Evolutionary conservation across 2,329 filamentous ascomycete genomes (phyloP).

Genomic region (Fusarium illudens): DNA sequence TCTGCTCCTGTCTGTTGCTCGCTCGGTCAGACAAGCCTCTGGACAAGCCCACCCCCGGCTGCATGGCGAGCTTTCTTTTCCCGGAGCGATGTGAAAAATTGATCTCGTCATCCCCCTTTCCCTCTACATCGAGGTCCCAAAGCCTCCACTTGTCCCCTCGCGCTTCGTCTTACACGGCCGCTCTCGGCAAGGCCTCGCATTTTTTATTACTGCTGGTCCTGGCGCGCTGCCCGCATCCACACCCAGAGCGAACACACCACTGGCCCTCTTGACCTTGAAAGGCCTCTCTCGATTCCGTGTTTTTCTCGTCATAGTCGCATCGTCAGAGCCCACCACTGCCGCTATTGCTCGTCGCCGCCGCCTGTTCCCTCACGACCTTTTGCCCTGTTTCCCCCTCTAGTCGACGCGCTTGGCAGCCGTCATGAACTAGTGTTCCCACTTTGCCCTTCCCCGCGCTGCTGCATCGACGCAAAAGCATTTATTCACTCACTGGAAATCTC

Average conservation of each 20-base stretch:
- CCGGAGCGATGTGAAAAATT: constrained; percentile 38
- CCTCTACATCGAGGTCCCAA: constrained; percentile 18
- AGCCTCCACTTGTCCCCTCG: constrained; percentile 31
- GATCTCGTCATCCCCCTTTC: constrained; percentile 45
- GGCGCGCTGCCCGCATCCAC: constrained; percentile 36
- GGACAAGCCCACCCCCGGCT: constrained; percentile 41
- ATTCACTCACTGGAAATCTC: constrained; percentile 42
- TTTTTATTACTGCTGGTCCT: constrained; percentile 31
- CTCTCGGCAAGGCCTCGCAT: constrained; percentile 42
- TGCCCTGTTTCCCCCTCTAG: constrained; percentile 40
- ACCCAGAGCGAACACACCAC: constrained; percentile 40
- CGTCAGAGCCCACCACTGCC: constrained; percentile 38
- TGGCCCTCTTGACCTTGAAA: constrained; percentile 36
- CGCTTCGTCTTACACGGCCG: constrained; percentile 38
- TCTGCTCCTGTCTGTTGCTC: constrained; percentile 1
- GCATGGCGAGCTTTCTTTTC: constrained; percentile 37
- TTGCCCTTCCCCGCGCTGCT: constrained; percentile 44
- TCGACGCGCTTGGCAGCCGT: constrained; percentile 49
- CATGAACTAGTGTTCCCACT: constrained; percentile 54
- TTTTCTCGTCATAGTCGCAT: constrained; percentile 47
- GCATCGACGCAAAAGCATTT: constrained; percentile 42
- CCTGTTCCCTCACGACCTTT: constrained; percentile 33
- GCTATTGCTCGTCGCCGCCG: constrained; percentile 32
- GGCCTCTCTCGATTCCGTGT: constrained; percentile 39
- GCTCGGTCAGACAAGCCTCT: constrained; percentile 35